These are phyloP conservation scores for Carpinus viminea DNA, from an alignment of 306 rosid genomes.

Conservation along the genomic window DNA sequence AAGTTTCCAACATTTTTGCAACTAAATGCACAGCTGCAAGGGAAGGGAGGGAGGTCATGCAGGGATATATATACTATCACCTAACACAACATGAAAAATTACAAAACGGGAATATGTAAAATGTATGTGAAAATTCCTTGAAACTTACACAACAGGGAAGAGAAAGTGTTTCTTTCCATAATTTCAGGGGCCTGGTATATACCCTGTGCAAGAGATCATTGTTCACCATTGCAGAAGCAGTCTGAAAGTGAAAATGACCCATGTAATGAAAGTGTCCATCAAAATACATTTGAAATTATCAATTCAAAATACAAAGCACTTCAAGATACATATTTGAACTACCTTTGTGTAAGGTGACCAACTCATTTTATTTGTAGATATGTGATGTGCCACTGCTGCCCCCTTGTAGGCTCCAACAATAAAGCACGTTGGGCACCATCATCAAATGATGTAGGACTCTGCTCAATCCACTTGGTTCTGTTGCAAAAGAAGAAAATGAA, in stretches of 20 bases:
- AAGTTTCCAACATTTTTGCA: constrained; percentile 7
- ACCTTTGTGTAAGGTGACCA: constrained; percentile 89
- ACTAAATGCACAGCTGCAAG: constrained; percentile 1
- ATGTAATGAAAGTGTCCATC: constrained; percentile 4
- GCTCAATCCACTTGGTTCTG: constrained; percentile 59
- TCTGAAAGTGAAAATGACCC: constrained; percentile 53
- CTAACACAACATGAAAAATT: too few species aligned
- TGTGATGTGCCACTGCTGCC: constrained; percentile 85
- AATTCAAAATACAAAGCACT: not conserved
- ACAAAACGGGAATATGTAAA: not conserved
- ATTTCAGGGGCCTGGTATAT: constrained; percentile 89
- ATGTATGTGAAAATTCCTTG: not conserved
- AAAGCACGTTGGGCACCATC: constrained; percentile 88
- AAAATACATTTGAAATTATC: not conserved
- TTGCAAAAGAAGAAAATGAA: constrained; percentile 13
- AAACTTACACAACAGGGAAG: constrained; percentile 95
- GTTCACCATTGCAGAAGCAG: constrained; percentile 97
- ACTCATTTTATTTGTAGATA: constrained; percentile 74
- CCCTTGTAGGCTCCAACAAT: constrained; percentile 92
- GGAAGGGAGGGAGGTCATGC: not conserved
- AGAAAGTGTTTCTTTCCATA: constrained; percentile 99
- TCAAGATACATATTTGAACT: constrained; percentile 24
- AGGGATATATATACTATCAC: not conserved
- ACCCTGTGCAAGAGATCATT: constrained; percentile 93
- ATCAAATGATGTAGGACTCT: constrained; percentile 75